phyloP scores from a whole-genome alignment of 2,329 filamentous ascomycete genomes.

The Cladosporium sp. region DNA sequence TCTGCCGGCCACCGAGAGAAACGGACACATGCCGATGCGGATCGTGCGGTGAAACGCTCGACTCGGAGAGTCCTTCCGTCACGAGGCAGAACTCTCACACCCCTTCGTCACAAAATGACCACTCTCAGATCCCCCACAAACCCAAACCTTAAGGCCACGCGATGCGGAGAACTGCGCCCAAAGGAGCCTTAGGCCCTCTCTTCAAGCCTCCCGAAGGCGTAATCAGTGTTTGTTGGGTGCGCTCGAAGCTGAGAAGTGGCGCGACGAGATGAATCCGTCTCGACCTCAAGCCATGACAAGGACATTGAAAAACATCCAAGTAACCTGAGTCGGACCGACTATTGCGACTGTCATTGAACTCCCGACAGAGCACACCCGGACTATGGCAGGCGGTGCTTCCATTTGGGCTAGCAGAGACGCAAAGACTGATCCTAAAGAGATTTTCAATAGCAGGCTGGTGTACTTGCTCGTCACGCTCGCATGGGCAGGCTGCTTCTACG shows the following conservation, averaged over 20 bases:
- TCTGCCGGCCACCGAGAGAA: background rate
- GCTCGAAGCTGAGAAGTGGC: background rate
- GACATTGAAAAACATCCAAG: background rate
- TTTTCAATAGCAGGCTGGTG: slow-evolving; percentile 23
- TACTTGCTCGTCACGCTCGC: slow-evolving; percentile 23
- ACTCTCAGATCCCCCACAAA: background rate
- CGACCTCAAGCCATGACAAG: background rate
- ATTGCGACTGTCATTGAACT: background rate
- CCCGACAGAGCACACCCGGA: background rate
- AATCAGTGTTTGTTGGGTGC: background rate
- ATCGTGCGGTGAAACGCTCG: background rate
- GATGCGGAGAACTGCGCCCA: background rate
- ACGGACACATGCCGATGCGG: background rate
- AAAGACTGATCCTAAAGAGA: slow-evolving; percentile 23
- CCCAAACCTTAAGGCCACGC: slow-evolving; percentile 4
- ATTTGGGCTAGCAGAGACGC: slow-evolving; percentile 25
- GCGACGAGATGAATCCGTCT: background rate
- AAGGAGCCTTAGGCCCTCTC: background rate
- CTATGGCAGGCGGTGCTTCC: slow-evolving; percentile 22
- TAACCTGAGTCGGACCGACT: background rate
- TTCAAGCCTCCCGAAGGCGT: background rate
- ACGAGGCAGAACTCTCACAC: background rate
- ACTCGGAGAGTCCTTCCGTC: background rate
- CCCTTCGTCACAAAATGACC: background rate
- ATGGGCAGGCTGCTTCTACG: slow-evolving; percentile 25